Conservation (phyloP, 345 rosid genomes). For the Clarkia xantiana region DNA sequence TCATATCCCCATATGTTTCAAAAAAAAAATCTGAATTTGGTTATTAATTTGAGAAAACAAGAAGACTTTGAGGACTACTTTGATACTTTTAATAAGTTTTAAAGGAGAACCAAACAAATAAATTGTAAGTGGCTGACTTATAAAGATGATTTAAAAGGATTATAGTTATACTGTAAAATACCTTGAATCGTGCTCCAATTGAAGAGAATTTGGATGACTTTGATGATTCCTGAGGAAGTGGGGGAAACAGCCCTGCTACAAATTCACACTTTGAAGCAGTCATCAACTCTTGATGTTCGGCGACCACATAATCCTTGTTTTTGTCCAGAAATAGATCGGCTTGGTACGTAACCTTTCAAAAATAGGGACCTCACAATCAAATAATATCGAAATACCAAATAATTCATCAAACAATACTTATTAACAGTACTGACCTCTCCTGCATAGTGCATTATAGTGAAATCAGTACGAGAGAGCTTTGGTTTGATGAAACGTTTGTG, state of each 20-base stretch:
- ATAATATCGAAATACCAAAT: neutral
- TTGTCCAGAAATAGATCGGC: constrained; percentile 80
- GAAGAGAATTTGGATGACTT: constrained; percentile 94
- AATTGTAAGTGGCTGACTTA: neutral
- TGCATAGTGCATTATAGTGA: constrained; percentile 79
- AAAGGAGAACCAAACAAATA: too few species aligned
- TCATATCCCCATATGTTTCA: neutral
- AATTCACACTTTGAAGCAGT: constrained; percentile 65
- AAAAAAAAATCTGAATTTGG: too few species aligned
- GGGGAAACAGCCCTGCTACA: constrained; percentile 64
- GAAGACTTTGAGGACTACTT: too few species aligned
- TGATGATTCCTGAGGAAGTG: constrained; percentile 73
- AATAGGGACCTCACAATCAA: constrained; percentile 5
- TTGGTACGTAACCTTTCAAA: constrained; percentile 51
- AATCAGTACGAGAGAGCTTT: constrained; percentile 86
- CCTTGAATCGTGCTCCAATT: constrained; percentile 87
- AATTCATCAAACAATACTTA: neutral
- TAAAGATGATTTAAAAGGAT: neutral
- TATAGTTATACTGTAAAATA: constrained; percentile 3
- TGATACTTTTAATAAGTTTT: too few species aligned
- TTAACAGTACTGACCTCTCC: constrained; percentile 50
- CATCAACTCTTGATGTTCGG: constrained; percentile 85
- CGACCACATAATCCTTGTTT: constrained; percentile 89
- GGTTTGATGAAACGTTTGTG: constrained; percentile 76
- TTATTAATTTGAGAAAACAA: too few species aligned